Base-by-base conservation (phyloP, 2,329 filamentous ascomycete species). In the Fusarium marasasianum region DNA sequence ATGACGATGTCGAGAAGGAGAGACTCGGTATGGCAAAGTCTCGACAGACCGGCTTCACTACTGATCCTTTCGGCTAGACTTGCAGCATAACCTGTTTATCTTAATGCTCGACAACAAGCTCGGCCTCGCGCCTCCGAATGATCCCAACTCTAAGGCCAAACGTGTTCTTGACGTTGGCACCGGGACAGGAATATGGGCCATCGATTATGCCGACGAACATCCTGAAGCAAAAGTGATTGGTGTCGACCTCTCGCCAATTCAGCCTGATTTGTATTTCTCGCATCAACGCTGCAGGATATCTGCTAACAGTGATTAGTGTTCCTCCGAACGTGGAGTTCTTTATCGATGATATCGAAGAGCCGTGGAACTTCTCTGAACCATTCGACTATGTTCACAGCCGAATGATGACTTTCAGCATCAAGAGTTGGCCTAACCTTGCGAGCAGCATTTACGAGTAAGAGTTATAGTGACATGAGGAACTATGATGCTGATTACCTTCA, bases 351-450 rank as follows among this genome's bases (percentile, higher is more conserved):
- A 64, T 76, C 4, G 74, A 76, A 29, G 69, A 76, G 13, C 54
- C 71, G 9, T 76, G 74, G 72, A 66, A 60, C 13, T 65, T 65
- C 26, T 57, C 57, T 5, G 47, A 71, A 6, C 74, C 63, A 3
- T 76, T 76, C n/a, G 72, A 76, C 41, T 76, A 76, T 15, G 29
- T 76, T 33, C 72, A 76, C 22, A 76, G 74, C 14, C 60, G 74
- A 1, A 64, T 76, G 63, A 75, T 76, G 74, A 75, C 69, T 0
- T 76, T 69, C 10, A 75, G 72, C 4, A 69, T 76, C 31, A 72
- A 63, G 26, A 68, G 71, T 2, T 76, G 74, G 74, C 63, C 69
- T 0, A 64, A 56, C 3, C 66, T 71, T 13, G 44, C 45, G 0
- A 38, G 40, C 3, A 73, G 41, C 3, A 67, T 76, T 10, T 75